A percentile compares a stretch with the other conserved stretches of the same genome.
Evolutionary conservation across 768 basidiomycete genomes (phyloP).

Genomic region (Podaxis sp.): DNA sequence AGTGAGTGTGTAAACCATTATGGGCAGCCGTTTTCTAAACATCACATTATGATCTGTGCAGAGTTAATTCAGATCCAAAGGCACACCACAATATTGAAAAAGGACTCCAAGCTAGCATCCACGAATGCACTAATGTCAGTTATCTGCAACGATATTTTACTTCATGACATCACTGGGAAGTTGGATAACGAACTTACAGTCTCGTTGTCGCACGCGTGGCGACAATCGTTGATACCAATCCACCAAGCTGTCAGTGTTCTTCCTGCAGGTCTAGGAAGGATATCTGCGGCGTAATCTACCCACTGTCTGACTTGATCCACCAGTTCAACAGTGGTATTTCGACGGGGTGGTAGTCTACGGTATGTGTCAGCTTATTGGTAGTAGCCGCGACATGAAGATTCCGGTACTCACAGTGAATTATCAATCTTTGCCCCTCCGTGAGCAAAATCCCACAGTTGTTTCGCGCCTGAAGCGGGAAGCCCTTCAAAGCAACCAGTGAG

Average conservation of each 20-base stretch:
- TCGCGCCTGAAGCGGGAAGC: neutral
- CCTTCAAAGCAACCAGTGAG: constrained; percentile 8
- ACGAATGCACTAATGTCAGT: constrained; percentile 1
- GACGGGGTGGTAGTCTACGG: neutral
- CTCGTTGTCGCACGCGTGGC: neutral
- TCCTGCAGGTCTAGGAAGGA: constrained; percentile 3
- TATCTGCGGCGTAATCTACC: constrained; percentile 3
- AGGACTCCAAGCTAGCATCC: constrained; percentile 1
- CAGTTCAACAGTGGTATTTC: constrained; percentile 2
- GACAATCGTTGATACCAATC: neutral
- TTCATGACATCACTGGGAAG: no score
- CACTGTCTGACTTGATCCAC: constrained; percentile 6
- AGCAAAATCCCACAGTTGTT: constrained; percentile 11
- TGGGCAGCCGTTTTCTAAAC: neutral
- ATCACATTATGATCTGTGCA: neutral
- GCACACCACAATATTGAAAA: constrained; percentile 1
- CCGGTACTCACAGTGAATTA: neutral
- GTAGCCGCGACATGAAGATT: no score
- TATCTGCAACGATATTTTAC: neutral
- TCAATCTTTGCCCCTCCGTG: constrained; percentile 5
- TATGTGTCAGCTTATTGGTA: no score
- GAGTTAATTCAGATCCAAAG: neutral
- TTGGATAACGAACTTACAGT: neutral
- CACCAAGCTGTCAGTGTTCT: constrained; percentile 9
- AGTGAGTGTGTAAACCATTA: neutral